Evolutionary conservation across 179 eudicot species (phyloP), one percentile per base, ranked within the genome.

Genomic region (Beta corolliflora): DNA sequence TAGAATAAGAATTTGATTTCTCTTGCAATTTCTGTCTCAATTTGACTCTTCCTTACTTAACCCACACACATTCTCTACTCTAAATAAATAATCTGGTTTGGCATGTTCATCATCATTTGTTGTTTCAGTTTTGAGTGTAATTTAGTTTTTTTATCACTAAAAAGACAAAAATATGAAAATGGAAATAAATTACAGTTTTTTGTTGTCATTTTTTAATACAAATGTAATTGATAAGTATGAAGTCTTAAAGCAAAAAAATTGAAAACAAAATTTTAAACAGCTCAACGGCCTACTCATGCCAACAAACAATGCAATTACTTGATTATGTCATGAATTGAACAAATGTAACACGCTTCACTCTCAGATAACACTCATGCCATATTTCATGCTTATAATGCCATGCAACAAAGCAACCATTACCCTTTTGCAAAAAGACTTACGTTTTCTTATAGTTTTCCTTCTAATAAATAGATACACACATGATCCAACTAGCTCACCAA

Each of bases 381-480:
- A 67, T 66, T 65, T 21, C 78, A 65, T 76, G 70, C 52, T 52
- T 44, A 60, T 44, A n/a, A 63, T 52, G 78, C 76, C 82, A 80
- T n/a, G 65, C 63, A 80, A 64, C 52, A 23, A 9, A 41, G 10
- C 78, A 80, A 15, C 73, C 64, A 73, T 48, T 52, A 14, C 0
- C 63, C 44, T 50, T 61, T 73, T 73, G 64, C 41, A 63, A 41
- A 55, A 13, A 25, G 29, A 25, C 10, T 12, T 21, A 15, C 41
- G 25, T 44, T 36, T 55, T 25, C 44, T 41, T 68, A 44, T 21
- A 5, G 11, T 12, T 19, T 60, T 12, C 73, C 9, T 48, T 48
- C 19, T 63, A 7, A 82, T 72, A 82, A 36, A 82, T 36, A 29
- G 52, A 64, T 25, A 77, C 12, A 68, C 44, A 76, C 44, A 76